Conservation (phyloP, 495 filamentous ascomycete genomes). For the Hypoxylon fragiforme region DNA sequence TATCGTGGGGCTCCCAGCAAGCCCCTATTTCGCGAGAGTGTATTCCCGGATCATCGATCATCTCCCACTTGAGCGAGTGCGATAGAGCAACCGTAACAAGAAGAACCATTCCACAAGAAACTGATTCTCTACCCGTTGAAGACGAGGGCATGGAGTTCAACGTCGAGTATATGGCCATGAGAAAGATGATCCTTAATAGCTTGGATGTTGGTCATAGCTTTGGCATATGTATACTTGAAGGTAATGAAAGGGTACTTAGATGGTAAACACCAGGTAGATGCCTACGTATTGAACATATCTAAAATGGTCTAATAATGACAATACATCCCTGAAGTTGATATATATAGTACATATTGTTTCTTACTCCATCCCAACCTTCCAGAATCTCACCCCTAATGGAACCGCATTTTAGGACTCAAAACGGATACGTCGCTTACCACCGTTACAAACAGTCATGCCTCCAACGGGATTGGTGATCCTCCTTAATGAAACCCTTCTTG, state of each 20-base stretch:
- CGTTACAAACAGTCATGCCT: constrained; percentile 7
- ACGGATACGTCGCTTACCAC: constrained; percentile 2
- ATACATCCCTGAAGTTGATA: constrained; percentile 5
- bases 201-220: no score
- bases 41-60: no score
- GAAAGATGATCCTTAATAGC: no score
- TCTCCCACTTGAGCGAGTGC: background rate
- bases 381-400: constrained; percentile 15
- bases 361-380: constrained; percentile 14
- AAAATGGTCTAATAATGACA: constrained; percentile 2
- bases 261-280: background rate
- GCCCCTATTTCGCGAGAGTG: no score
- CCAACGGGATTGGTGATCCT: constrained; percentile 23
- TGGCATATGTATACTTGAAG: no score
- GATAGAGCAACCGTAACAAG: no score
- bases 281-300: constrained; percentile 19
- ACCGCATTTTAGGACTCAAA: constrained; percentile 11
- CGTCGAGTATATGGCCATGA: no score
- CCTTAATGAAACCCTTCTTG: constrained; percentile 19
- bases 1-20: background rate
- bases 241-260: no score
- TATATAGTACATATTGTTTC: constrained; percentile 7
- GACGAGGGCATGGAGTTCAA: no score
- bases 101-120: no score
- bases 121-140: no score